Percentiles rank a stretch among this genome's conserved stretches.
Conservation (phyloP, 352 stramenopile species). For the Lagenidium sp. region DNA sequence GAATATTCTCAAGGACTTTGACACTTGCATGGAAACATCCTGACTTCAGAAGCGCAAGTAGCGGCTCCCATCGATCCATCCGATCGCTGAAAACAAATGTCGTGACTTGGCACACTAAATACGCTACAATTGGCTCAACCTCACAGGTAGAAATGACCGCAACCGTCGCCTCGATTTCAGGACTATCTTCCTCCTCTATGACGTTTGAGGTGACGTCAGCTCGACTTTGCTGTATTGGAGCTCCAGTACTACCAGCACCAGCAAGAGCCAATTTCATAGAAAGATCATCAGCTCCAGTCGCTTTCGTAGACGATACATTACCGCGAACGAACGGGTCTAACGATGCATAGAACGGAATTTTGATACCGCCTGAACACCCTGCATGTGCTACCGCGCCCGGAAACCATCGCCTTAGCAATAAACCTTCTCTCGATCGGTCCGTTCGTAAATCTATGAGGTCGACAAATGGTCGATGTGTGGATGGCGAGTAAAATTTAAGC, state of each 20-base stretch:
- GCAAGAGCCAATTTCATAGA: no score
- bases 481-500: slow-evolving; percentile 72
- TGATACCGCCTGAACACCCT: slow-evolving; percentile 1
- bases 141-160: slow-evolving; percentile 37
- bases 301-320: slow-evolving; percentile 1
- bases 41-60: slow-evolving; percentile 67
- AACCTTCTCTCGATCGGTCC: slow-evolving; percentile 60
- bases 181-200: slow-evolving; percentile 7
- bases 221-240: slow-evolving; percentile 19
- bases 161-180: slow-evolving; percentile 14
- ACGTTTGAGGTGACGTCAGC: neutral
- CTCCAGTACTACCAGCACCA: slow-evolving; percentile 11
- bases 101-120: slow-evolving; percentile 77
- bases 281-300: no score
- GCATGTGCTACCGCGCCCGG: slow-evolving; percentile 18
- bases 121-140: slow-evolving; percentile 78
- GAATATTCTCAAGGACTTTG: slow-evolving; percentile 63
- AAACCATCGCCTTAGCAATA: slow-evolving; percentile 76
- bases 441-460: slow-evolving; percentile 61
- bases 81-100: slow-evolving; percentile 64
- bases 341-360: neutral
- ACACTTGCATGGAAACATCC: slow-evolving; percentile 48
- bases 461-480: slow-evolving; percentile 53
- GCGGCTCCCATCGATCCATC: slow-evolving; percentile 76
- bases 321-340: neutral